phyloP scores from a whole-genome alignment of 805 yeast genomes.

The Gaillardinia entomophila region DNA sequence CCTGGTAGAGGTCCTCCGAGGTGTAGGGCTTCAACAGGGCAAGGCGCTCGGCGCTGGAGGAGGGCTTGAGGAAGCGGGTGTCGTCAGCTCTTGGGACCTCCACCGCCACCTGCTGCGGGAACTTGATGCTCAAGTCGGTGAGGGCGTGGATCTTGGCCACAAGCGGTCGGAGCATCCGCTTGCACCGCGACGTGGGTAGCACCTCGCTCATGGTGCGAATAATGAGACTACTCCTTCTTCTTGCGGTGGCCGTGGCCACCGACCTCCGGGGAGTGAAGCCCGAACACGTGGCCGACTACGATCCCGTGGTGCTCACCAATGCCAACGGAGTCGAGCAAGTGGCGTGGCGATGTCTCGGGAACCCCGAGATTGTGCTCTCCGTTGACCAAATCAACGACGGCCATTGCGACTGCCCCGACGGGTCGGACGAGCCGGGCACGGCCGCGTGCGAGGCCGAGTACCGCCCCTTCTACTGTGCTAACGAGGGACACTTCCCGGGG shows the following conservation, averaged over 20 bases:
- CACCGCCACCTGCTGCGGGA: conserved; percentile 16
- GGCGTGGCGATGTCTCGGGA: conserved; percentile 61
- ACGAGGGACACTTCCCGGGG: conserved; percentile 61
- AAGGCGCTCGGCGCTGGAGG: conserved; percentile 17
- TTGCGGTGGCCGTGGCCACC: conserved; percentile 1
- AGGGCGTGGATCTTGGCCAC: conserved; percentile 29
- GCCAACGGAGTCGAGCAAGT: conserved; percentile 33
- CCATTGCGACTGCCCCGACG: conserved; percentile 96
- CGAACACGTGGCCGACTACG: too few relatives aligned
- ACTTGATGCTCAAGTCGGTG: conserved; percentile 20
- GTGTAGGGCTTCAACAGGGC: conserved; percentile 17
- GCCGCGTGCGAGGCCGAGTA: too few relatives aligned
- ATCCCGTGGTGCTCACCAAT: too few relatives aligned
- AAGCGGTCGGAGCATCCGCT: conserved; percentile 31
- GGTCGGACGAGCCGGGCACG: conserved; percentile 96
- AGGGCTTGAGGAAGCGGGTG: conserved; percentile 8
- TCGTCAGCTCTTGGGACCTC: not conserved
- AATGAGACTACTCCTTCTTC: conserved; percentile 1
- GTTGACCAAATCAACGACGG: conserved; percentile 74
- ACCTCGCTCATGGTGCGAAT: not conserved
- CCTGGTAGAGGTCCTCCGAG: conserved; percentile 19
- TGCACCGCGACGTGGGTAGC: conserved; percentile 20
- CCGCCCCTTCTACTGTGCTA: conserved; percentile 73
- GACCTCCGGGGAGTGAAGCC: too few relatives aligned
- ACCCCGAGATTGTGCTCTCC: conserved; percentile 60